phyloP scores from a whole-genome alignment of 331 rosid species.

The Pyracantha coccinea region DNA sequence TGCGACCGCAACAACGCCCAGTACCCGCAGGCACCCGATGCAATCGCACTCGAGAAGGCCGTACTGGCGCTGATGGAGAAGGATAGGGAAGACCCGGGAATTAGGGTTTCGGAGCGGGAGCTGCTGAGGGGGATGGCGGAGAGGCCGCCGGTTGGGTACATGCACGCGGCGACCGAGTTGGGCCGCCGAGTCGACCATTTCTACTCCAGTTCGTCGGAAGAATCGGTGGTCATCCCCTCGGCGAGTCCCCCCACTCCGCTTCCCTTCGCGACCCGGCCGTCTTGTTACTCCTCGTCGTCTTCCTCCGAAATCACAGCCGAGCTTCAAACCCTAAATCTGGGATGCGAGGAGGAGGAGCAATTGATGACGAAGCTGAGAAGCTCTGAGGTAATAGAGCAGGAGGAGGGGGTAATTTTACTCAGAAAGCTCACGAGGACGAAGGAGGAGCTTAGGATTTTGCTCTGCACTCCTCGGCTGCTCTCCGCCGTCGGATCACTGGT shows the following conservation, averaged over 20 bases:
- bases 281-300: constrained; percentile 48
- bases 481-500: constrained; percentile 35
- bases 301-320: constrained; percentile 25
- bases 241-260: constrained; percentile 46
- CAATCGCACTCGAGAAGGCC: constrained; percentile 28
- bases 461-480: constrained; percentile 51
- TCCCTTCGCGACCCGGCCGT: constrained; percentile 51
- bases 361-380: constrained; percentile 36
- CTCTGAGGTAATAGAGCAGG: constrained; percentile 49
- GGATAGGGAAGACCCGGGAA: background rate
- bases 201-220: constrained; percentile 55
- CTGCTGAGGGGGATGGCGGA: constrained; percentile 48
- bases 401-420: constrained; percentile 48
- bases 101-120: constrained; percentile 55
- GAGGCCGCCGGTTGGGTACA: constrained; percentile 36
- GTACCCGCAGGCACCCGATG: constrained; percentile 43
- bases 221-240: constrained; percentile 29
- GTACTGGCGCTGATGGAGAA: constrained; percentile 28
- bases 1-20: constrained; percentile 25
- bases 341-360: constrained; percentile 39
- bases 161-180: constrained; percentile 71
- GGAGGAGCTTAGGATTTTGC: constrained; percentile 49
- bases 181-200: constrained; percentile 46
- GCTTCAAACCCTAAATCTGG: constrained; percentile 13
- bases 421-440: constrained; percentile 44